Evolutionary conservation across 148 eudicot genomes (phyloP), one percentile per base, ranked within the genome.

Genomic region (Amaranthus cruentus): DNA sequence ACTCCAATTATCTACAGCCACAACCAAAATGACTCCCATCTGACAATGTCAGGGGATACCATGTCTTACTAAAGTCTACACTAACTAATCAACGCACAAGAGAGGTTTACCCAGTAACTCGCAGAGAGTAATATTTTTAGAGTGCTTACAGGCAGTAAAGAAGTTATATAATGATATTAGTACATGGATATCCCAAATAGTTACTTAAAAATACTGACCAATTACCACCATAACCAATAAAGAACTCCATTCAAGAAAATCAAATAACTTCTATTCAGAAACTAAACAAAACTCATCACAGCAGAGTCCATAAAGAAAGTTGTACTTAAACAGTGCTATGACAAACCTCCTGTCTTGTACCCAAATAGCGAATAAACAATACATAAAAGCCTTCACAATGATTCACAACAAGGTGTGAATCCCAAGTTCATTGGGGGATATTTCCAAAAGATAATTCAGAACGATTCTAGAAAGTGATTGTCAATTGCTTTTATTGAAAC

Each of bases 401-500:
- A 64, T 70, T 68, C 77, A 63, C 62, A 69, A 55, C 46, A 18
- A 69, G 47, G 60, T 70, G 43, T n/a, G 67, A 63, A 74, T 55
- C 78, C 70, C 47, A 42, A 74, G 44, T 71, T 7, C n/a, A 5
- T 62, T 50, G 56, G 43, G 49, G 15, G 55, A 51, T 68, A 48
- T 3, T 50, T 21, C 43, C 50, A 9, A 64, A 55, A 64, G 9
- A 12, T 2, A 64, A 75, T 70, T 65, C 75, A 59, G 55, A 70
- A 47, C 69, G 78, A 69, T 75, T 70, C 67, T 70, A 50, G 64
- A 54, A 70, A 75, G 78, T 74, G 65, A 52, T 60, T 68, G 9
- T 53, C 53, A 50, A 62, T 63, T 56, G 72, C 75, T 63, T 78
- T 79, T 79, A 75, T 79, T 28, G 43, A 65, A 63, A 75, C 71